Evolutionary conservation across 352 stramenopile species (phyloP), one percentile per base, ranked within the genome.

Genomic region (Plasmopara halstedii): DNA sequence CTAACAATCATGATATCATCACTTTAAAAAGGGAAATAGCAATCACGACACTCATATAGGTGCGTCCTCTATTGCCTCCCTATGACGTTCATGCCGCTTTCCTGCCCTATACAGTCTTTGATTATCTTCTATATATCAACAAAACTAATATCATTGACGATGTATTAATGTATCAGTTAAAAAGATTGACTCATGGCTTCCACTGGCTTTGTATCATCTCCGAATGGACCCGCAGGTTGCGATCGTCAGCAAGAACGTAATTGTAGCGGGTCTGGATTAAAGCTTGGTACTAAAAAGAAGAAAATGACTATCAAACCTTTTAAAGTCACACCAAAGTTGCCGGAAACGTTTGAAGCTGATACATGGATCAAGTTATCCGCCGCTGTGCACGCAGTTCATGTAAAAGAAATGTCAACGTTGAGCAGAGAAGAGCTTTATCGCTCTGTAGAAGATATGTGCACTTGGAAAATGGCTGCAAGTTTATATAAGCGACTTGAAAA

Each of bases 381-480:
- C 3, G 79, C 81, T 15, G 67, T 94, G 17, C 41, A 65, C 13
- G 70, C 72, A 0, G 73, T 94, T 32, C 70, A 90, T 32, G 58
- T 43, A 29, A 89, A 92, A 48, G 57, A 88, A 46, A 65, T 73
- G 27, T 80, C 76, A 18, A 43, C 62, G 21, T 62, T 85, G 6
- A 88, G 74, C 21, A 60, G 81, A 33, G 80, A 94, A 54, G 83
- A 94, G 51, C 68, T 94, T 7, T 94, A 93, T 35, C 73, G 81
- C 48, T 70, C 73, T 0, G 82, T 91, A 7, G 83, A 92, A 54
- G 88, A 96, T 50, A 68, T 97, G 50, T 97, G 89, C 73, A 92
- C 90, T 36, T 94, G 94, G 76, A 97, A 96, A 58, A 94, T 95
- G 72, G 83, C 84, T 3, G 60, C 70, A 4, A 77, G 72, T 60